Evolutionary conservation across 176 grass and related monocot genomes (phyloP), one percentile per base, ranked within the genome.

Genomic region (Tillandsia fasciculata): DNA sequence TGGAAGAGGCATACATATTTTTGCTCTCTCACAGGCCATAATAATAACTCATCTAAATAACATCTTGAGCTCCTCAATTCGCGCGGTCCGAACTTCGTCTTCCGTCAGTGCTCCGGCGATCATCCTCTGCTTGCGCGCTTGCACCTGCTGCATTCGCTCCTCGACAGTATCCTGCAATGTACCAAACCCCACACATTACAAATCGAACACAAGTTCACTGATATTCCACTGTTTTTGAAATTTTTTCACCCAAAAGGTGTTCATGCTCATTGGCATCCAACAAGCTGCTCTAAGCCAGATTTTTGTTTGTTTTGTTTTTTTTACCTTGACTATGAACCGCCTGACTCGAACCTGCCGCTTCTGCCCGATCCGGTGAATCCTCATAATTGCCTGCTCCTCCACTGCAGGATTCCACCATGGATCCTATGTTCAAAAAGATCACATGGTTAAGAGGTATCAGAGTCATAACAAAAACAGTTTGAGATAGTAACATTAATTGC

Each of bases 351-450:
- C 92, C 20, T 69, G 70, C 27, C 72, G 77, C 53, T 89, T 92
- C 74, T 92, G 92, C 48, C 88, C 88, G 10, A 96, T 92, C 58
- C 92, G 75, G 70, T 96, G 92, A 70, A 89, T 96, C 57, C 92
- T 85, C 92, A 92, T 96, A 70, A 96, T 89, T 59, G 92, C 92
- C 70, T 96, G 92, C 81, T 96, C 92, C 69, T 96, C 92, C 11
- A 96, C 92, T 66, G 92, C 88, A 66, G 92, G 92, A 74, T 96
- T 96, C 92, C 92, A 96, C 92, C 92, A 96, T 57, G 92, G 88
- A 80, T 96, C 92, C 92, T 96, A 33, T 47, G 71, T 72, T 53
- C 50, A 67, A 2, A 70, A 49, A 68, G 6, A 29, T 10, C 52
- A 13, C 52, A 72, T 18, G 3, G 70, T 49, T 67, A 29, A 58